phyloP scores from a whole-genome alignment of 495 filamentous ascomycete species.

The Tuber calosporum region DNA sequence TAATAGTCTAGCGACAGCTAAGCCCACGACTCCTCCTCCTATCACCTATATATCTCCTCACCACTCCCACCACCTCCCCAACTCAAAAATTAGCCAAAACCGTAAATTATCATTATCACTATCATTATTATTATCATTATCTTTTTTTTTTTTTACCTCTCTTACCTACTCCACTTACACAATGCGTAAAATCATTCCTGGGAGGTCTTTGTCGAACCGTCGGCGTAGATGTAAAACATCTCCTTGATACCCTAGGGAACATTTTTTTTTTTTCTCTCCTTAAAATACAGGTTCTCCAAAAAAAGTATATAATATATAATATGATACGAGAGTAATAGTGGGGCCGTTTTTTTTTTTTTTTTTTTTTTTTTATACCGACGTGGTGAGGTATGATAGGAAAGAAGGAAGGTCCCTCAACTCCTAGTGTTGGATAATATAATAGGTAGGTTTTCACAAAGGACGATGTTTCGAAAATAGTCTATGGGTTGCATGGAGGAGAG shows the following conservation, averaged over 20 bases:
- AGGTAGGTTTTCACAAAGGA: no score
- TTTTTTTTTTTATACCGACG: no score
- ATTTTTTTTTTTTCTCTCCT: neutral
- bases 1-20: conserved; percentile 75
- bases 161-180: conserved; percentile 12
- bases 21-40: conserved; percentile 82
- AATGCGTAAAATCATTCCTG: conserved; percentile 30
- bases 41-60: conserved; percentile 54
- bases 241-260: neutral
- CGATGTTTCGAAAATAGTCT: no score
- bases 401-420: no score
- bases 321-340: neutral
- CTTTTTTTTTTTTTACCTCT: no score
- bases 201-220: neutral
- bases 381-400: neutral
- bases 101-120: neutral
- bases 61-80: neutral
- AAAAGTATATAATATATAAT: no score
- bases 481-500: no score
- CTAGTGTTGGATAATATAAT: no score
- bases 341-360: no score
- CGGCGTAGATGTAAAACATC: neutral
- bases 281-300: neutral
- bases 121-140: neutral
- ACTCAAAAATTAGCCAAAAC: neutral